A percentile compares a stretch with the other conserved stretches of the same genome.
Conservation (phyloP, 352 stramenopile genomes). For the Pythium chondricola region DNA sequence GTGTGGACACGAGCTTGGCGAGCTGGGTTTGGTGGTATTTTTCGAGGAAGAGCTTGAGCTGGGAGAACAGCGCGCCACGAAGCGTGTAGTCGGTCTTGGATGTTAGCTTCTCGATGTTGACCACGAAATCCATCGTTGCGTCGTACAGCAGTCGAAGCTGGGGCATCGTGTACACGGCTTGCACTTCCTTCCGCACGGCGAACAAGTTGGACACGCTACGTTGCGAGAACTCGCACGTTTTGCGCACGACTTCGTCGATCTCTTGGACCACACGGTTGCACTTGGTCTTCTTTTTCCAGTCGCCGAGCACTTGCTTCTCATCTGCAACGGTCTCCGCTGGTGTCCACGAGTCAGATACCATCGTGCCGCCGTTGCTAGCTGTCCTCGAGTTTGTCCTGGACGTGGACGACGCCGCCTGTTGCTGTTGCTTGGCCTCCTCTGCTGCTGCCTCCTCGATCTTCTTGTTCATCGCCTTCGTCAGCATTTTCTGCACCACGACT, state of each 20-base stretch:
- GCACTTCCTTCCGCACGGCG: slow-evolving; percentile 82
- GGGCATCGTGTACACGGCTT: slow-evolving; percentile 86
- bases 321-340: slow-evolving; percentile 34
- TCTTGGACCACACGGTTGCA: slow-evolving; percentile 73
- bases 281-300: slow-evolving; percentile 75
- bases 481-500: slow-evolving; percentile 66
- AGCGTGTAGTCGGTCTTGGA: slow-evolving; percentile 91
- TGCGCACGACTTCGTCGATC: slow-evolving; percentile 79
- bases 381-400: not conserved
- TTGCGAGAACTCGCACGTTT: slow-evolving; percentile 84
- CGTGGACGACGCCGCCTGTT: not conserved
- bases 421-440: slow-evolving; percentile 28
- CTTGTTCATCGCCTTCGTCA: slow-evolving; percentile 67
- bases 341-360: slow-evolving; percentile 22
- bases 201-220: slow-evolving; percentile 84
- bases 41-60: slow-evolving; percentile 95
- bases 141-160: slow-evolving; percentile 94
- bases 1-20: slow-evolving; percentile 88
- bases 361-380: not conserved
- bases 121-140: slow-evolving; percentile 89
- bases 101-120: slow-evolving; percentile 88
- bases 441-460: slow-evolving; percentile 47
- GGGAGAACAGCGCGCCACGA: slow-evolving; percentile 88
- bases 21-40: slow-evolving; percentile 92
- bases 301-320: slow-evolving; percentile 45